Evolutionary conservation across 2,329 filamentous ascomycete genomes (phyloP).

Genomic region (Pseudocercospora crystallina): DNA sequence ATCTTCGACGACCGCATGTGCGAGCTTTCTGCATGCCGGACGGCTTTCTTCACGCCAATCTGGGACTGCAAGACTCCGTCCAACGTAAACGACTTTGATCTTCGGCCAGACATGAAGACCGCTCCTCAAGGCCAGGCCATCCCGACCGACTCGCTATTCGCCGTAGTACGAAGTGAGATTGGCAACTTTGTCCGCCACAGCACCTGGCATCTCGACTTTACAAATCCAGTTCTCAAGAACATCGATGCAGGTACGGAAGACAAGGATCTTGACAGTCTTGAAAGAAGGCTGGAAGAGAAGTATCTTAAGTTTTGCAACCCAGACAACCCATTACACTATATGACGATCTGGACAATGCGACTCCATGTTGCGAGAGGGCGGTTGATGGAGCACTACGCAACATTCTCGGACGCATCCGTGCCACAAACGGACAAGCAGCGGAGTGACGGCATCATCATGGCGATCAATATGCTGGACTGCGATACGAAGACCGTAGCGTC

Average conservation of each 20-base stretch:
- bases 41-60: too few species aligned
- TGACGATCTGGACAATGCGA: conserved; percentile 50
- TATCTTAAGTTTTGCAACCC: conserved; percentile 46
- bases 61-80: too few species aligned
- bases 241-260: conserved; percentile 26
- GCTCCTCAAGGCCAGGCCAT: too few species aligned
- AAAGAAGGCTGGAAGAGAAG: conserved; percentile 46
- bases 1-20: too few species aligned
- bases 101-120: too few species aligned
- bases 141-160: conserved; percentile 45
- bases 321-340: conserved; percentile 47
- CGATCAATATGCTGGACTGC: conserved; percentile 45
- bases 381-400: conserved; percentile 52
- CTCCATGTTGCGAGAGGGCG: conserved; percentile 49
- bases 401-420: conserved; percentile 13
- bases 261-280: conserved; percentile 36
- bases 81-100: too few species aligned
- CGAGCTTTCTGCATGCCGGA: too few species aligned
- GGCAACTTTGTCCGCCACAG: conserved; percentile 42
- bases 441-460: conserved; percentile 33
- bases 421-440: conserved; percentile 28
- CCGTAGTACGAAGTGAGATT: conserved; percentile 45
- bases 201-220: conserved; percentile 48
- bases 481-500: conserved; percentile 49
- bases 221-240: conserved; percentile 41